These are phyloP conservation scores for Candida maltosa DNA, from an alignment of 805 yeast genomes.

Conservation along the genomic window DNA sequence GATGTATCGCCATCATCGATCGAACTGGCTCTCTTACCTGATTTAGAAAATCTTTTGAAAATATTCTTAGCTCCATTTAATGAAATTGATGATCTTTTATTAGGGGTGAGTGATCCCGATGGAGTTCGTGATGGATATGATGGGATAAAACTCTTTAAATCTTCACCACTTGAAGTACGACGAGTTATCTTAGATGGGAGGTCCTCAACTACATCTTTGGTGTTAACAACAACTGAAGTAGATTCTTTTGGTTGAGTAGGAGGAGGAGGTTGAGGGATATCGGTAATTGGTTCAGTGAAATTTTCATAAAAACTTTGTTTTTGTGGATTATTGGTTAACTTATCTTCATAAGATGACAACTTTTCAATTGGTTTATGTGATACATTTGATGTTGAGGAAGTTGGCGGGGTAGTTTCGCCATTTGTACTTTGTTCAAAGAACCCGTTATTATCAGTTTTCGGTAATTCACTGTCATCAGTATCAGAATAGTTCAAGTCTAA, in stretches of 20 bases:
- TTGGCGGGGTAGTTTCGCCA: not conserved
- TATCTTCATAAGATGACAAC: not conserved
- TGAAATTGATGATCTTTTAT: slow-evolving; percentile 18
- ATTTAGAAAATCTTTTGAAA: slow-evolving; percentile 31
- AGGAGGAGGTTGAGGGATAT: not conserved
- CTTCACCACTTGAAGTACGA: not conserved
- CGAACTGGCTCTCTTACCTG: slow-evolving; percentile 17
- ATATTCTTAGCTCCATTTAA: slow-evolving; percentile 29
- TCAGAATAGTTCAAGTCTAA: not conserved
- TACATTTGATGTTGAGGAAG: not conserved
- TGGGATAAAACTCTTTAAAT: not conserved
- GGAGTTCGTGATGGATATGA: not conserved
- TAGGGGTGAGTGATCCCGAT: not conserved
- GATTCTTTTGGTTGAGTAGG: not conserved
- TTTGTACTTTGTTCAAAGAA: not conserved
- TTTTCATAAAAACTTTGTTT: not conserved
- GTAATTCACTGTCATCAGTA: not conserved
- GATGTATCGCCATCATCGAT: slow-evolving; percentile 10
- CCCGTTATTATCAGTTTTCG: slow-evolving; percentile 1
- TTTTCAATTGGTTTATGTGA: not conserved
- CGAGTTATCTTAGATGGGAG: not conserved
- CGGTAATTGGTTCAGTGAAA: not conserved
- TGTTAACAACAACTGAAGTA: not conserved
- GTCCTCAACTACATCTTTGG: not conserved
- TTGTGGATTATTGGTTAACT: not conserved